Percentiles rank a stretch among this genome's conserved stretches.
phyloP scores from a whole-genome alignment of 768 basidiomycete genomes.

The Boletus coccyginus region DNA sequence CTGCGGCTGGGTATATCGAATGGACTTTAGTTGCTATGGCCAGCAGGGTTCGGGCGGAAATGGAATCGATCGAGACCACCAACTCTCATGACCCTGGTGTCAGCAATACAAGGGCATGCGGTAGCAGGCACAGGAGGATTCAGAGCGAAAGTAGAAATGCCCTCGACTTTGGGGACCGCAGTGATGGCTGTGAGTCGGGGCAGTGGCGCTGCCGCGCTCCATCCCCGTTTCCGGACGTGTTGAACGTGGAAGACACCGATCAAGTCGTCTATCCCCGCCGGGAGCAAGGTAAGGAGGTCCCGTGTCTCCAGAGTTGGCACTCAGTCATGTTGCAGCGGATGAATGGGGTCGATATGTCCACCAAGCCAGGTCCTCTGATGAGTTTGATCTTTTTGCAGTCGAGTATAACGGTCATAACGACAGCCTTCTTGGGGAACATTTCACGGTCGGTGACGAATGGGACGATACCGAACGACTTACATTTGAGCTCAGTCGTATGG shows the following conservation, averaged over 20 bases:
- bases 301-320: not conserved
- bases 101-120: not conserved
- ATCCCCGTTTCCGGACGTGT: conserved; percentile 15
- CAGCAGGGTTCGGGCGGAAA: conserved; percentile 14
- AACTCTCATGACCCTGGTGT: not conserved
- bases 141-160: conserved; percentile 43
- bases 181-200: conserved; percentile 19
- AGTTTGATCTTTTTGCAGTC: conserved; percentile 21
- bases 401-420: conserved; percentile 25
- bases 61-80: conserved; percentile 11
- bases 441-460: conserved; percentile 20
- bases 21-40: conserved; percentile 32
- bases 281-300: conserved; percentile 17
- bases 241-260: conserved; percentile 19
- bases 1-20: conserved; percentile 32
- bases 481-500: conserved; percentile 17
- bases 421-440: conserved; percentile 25
- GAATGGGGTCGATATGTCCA: conserved; percentile 26
- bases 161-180: conserved; percentile 33
- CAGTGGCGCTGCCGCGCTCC: conserved; percentile 26
- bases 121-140: conserved; percentile 48
- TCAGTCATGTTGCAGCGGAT: conserved; percentile 21
- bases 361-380: conserved; percentile 3
- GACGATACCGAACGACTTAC: conserved; percentile 21
- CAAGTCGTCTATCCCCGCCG: conserved; percentile 30